Conservation (phyloP, 2,329 filamentous ascomycete species). For the Fusarium musae region DNA sequence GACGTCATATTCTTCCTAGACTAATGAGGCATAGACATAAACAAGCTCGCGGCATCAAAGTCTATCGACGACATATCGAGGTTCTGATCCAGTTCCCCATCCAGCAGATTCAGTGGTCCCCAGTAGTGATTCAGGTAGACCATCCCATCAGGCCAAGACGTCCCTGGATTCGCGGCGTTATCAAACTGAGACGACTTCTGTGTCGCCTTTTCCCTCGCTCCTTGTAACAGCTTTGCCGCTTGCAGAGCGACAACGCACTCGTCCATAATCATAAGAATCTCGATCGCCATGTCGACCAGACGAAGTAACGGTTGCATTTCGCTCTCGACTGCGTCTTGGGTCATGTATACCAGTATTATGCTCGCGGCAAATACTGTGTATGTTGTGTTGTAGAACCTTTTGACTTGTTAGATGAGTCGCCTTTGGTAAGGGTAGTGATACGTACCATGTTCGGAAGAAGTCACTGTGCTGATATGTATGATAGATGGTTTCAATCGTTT, state of each 20-base stretch:
- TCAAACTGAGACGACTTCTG: not conserved
- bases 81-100: not conserved
- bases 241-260: not conserved
- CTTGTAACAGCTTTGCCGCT: not conserved
- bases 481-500: not conserved
- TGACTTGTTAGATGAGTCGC: fast-evolving
- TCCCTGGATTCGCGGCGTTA: not conserved
- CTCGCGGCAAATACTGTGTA: not conserved
- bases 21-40: conserved; percentile 89
- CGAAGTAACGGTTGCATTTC: not conserved
- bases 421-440: fast-evolving
- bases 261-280: not conserved
- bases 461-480: not conserved
- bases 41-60: conserved; percentile 61
- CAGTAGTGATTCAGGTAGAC: not conserved
- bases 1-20: conserved; percentile 54
- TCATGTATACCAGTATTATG: not conserved
- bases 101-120: not conserved
- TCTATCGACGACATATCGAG: not conserved
- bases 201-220: not conserved
- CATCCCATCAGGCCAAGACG: not conserved
- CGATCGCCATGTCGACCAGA: not conserved
- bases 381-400: not conserved
- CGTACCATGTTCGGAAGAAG: not conserved
- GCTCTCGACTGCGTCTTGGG: not conserved